Evolutionary conservation across 805 yeast species (phyloP), one percentile per base, ranked within the genome.

Genomic region (Starmerella bacillaris): DNA sequence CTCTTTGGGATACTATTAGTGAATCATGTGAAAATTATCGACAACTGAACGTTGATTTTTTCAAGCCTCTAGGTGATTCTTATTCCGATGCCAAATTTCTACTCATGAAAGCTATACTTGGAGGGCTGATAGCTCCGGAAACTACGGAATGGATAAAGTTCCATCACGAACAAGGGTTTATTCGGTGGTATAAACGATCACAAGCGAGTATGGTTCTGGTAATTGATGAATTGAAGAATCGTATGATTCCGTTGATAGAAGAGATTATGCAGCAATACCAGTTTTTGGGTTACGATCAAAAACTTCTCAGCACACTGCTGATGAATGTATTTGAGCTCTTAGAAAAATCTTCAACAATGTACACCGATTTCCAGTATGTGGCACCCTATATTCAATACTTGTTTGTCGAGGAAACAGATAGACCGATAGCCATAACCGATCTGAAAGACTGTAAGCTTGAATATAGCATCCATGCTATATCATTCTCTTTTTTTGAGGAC

Each of bases 111-210:
- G 30, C 30, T n/a, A 20, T 19, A 18, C 8, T 9, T 21, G 11
- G 4, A n/a, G 12, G 21, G 24, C 20, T 6, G 20, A 14, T 15
- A 4, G 14, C 20, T 11, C 27, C 28, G 5, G 31, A 3, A 17
- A 27, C 37, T 2, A 33, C 29, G 4, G 37, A 34, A 16, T 47
- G 51, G 51, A 38, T 48, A 17, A 35, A 39, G 17, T 18, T 31
- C 3, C 41, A 40, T 31, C 52, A 48, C 31, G 52, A 48, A 29
- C 40, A 36, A 15, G 52, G 51, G 11, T 46, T 48, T 35, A 36
- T 30, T 11, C 21, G 33, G 8, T 48, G 52, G 52, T 41, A 41
- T 38, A 43, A 41, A 18, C 37, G 38, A 1, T 27, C 33, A 17
- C 15, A 20, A 1, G 36, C 38, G 16, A 18, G 30, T 20, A 40